Conservation (phyloP, 2,329 filamentous ascomycete genomes). For the Knufia petricola region DNA sequence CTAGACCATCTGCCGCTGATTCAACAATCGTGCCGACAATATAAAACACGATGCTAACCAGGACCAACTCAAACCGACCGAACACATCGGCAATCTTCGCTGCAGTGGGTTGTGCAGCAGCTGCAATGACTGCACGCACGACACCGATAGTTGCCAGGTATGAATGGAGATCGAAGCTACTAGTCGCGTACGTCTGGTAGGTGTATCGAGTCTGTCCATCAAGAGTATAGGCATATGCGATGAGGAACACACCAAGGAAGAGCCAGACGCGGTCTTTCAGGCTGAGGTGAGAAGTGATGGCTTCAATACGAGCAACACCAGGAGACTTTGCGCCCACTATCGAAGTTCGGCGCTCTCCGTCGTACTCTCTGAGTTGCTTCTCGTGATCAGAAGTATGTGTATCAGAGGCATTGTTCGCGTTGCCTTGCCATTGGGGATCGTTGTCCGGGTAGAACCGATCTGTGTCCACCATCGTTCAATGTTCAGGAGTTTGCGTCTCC, state of each 20-base stretch:
- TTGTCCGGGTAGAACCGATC: neutral
- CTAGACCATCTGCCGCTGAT: slow-evolving; percentile 40
- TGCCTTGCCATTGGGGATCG: neutral
- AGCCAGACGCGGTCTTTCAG: slow-evolving; percentile 45
- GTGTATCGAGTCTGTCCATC: slow-evolving; percentile 16
- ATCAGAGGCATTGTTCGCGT: neutral
- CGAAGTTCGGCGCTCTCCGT: slow-evolving; percentile 12
- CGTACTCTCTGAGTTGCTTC: neutral
- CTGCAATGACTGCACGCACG: slow-evolving; percentile 49
- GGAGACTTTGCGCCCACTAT: slow-evolving; percentile 31
- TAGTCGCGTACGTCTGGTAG: slow-evolving; percentile 43
- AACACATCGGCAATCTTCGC: slow-evolving; percentile 57
- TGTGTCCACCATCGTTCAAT: neutral
- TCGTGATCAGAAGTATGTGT: neutral
- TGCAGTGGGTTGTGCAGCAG: slow-evolving; percentile 48
- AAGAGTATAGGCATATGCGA: slow-evolving; percentile 50
- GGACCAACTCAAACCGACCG: slow-evolving; percentile 50
- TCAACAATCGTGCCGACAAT: slow-evolving; percentile 49
- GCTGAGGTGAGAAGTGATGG: slow-evolving; percentile 45
- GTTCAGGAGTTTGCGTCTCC: neutral
- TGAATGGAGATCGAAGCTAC: slow-evolving; percentile 44
- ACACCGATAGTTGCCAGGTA: slow-evolving; percentile 51
- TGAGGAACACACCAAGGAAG: slow-evolving; percentile 52
- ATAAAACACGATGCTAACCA: slow-evolving; percentile 49
- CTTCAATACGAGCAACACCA: slow-evolving; percentile 53